Base-by-base conservation (phyloP, 78 protist genomes). In the Dictyostelium intermedium region DNA sequence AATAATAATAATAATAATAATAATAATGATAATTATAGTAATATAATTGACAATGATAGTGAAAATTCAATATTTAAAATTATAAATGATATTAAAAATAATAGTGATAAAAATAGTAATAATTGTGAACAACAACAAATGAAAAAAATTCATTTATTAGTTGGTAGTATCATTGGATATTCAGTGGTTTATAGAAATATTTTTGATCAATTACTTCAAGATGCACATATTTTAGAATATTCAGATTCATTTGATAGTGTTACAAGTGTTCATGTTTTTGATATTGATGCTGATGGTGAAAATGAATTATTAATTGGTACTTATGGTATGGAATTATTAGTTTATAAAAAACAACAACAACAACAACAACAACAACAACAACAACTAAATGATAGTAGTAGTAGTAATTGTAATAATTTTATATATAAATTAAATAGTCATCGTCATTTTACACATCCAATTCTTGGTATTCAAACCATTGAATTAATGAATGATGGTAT, bases 191-290 rank as follows among this genome's bases (percentile, higher is more conserved):
- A 47, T 27, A 83, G 61, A 70, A 43, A 89, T 47, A 89, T 89
- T 25, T 27, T 78, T 5, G 18, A 78, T 8, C 56, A 70, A 4
- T 8, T 43, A 34, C 53, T 89, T 39, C 25, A 61, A 47, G 87
- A 89, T 23, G 34, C 30, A 4, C 32, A 25, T 9, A 6, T 89
- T 30, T 30, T 89, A 9, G 87, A 89, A n/a, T 16, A 89, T 7
- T 89, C 94, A 30, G 94, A 89, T 47, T 78, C 94, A 47, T 89
- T 89, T 18, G 87, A 89, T 69, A 43, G 87, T n/a, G 81, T 89
- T 2, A 89, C 94, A 32, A 79, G 83, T 69, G 56, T 89, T 2
- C 72, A 89, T 18, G 78, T 78, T 3, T 89, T 89, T 45, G 94
- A 89, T 80, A 80, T 89, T 4, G 94, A 89, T 69, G 87, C 73